Evolutionary conservation across 31 red algal species (phyloP).

Genomic region (Odonthalia washingtoniensis): DNA sequence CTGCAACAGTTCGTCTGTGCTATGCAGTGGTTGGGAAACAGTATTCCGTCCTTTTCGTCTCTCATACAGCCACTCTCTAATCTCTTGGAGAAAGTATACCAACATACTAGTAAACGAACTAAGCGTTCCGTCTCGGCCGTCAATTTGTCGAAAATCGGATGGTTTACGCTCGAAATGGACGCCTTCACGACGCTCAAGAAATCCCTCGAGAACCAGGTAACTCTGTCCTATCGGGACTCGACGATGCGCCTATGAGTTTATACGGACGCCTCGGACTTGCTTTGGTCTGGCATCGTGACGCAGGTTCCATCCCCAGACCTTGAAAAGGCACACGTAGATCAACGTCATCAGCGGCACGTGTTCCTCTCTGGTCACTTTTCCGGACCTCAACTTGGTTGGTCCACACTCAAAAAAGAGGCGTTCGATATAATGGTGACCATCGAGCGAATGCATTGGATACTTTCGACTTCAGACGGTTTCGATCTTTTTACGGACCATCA

Average conservation of each 20-base stretch:
- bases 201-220: neutral
- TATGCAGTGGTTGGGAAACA: too few species aligned
- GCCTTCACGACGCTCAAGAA: neutral
- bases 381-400: constrained; percentile 1
- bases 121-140: neutral
- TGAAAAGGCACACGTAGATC: neutral
- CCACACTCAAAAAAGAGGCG: neutral
- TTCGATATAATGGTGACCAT: neutral
- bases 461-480: neutral
- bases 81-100: neutral
- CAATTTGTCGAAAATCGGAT: neutral
- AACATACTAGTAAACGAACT: neutral
- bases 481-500: too few species aligned
- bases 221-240: neutral
- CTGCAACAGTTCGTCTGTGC: too few species aligned
- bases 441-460: neutral
- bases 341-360: neutral
- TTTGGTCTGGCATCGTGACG: constrained; percentile 4
- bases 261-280: neutral
- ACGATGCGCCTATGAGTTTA: neutral
- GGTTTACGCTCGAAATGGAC: neutral
- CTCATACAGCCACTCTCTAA: neutral
- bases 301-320: neutral
- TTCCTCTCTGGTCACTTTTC: neutral
- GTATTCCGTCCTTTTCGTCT: neutral